Percentiles rank a stretch among this genome's conserved stretches.
Evolutionary conservation across 1,284 basidiomycete species (phyloP).

Genomic region (Cerioporus squamosus): DNA sequence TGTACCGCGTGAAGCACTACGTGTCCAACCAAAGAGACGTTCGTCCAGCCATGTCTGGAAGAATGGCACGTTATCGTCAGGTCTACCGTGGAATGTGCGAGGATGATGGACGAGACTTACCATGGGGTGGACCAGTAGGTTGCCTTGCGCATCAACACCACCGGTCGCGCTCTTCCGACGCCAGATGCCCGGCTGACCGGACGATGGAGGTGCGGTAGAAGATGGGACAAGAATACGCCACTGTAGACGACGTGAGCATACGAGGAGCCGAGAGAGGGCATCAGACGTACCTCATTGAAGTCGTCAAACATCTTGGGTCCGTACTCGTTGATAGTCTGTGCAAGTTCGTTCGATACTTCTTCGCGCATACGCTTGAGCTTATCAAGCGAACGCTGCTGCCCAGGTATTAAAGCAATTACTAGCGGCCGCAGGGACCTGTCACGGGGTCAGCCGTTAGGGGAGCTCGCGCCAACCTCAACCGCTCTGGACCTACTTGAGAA

Average conservation of each 20-base stretch:
- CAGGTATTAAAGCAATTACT: constrained; percentile 89
- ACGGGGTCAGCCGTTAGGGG: constrained; percentile 14
- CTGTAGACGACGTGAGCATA: constrained; percentile 41
- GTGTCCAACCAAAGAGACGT: constrained; percentile 90
- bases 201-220: constrained; percentile 80
- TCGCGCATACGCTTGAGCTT: constrained; percentile 82
- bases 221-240: constrained; percentile 85
- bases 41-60: constrained; percentile 88
- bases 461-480: constrained; percentile 30
- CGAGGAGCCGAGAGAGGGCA: neutral
- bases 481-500: constrained; percentile 83
- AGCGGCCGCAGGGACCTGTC: constrained; percentile 89
- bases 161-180: constrained; percentile 75
- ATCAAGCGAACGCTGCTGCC: constrained; percentile 86
- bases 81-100: neutral
- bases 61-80: too few relatives aligned
- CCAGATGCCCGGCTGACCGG: constrained; percentile 70
- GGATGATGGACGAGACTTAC: constrained; percentile 32
- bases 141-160: constrained; percentile 79
- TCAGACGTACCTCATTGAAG: constrained; percentile 73
- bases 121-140: constrained; percentile 83
- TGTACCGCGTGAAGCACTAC: constrained; percentile 69
- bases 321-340: constrained; percentile 88
- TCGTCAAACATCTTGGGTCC: constrained; percentile 90
- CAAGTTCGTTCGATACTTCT: constrained; percentile 86